Evolutionary conservation across 768 basidiomycete genomes (phyloP).

Genomic region (Lyophyllum decastes): DNA sequence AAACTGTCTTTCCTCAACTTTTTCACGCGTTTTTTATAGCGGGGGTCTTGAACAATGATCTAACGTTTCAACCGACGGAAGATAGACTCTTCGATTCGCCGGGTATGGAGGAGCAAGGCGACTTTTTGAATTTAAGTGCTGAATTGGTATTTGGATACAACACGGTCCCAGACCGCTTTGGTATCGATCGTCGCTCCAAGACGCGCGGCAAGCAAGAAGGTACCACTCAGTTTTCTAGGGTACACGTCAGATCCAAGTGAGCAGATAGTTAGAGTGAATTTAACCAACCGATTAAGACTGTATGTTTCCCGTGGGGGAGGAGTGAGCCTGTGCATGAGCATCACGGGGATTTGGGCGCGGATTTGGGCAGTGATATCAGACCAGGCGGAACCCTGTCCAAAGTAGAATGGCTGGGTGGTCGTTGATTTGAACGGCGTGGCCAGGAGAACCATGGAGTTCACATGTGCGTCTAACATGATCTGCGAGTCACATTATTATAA

Average conservation of each 20-base stretch:
- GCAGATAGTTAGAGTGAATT: background rate
- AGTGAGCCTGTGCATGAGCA: conserved; percentile 85
- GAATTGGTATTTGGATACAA: conserved; percentile 46
- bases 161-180: conserved; percentile 71
- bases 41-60: no score
- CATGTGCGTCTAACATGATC: conserved; percentile 87
- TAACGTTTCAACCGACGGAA: no score
- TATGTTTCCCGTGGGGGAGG: conserved; percentile 96
- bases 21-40: no score
- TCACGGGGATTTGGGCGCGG: conserved; percentile 80
- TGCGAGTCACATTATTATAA: conserved; percentile 27
- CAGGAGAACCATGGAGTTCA: conserved; percentile 80
- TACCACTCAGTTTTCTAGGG: conserved; percentile 76
- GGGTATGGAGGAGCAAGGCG: background rate
- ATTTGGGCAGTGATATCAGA: conserved; percentile 75
- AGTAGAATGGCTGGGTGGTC: conserved; percentile 75
- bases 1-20: no score
- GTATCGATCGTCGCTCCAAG: conserved; percentile 77
- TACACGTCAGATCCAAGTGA: background rate
- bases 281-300: conserved; percentile 78
- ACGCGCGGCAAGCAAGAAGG: conserved; percentile 77
- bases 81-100: background rate
- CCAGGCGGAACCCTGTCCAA: conserved; percentile 68
- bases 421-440: conserved; percentile 78
- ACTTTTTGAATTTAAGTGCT: conserved; percentile 10